Evolutionary conservation across 768 basidiomycete genomes (phyloP).

Genomic region (Tricholomella constricta): DNA sequence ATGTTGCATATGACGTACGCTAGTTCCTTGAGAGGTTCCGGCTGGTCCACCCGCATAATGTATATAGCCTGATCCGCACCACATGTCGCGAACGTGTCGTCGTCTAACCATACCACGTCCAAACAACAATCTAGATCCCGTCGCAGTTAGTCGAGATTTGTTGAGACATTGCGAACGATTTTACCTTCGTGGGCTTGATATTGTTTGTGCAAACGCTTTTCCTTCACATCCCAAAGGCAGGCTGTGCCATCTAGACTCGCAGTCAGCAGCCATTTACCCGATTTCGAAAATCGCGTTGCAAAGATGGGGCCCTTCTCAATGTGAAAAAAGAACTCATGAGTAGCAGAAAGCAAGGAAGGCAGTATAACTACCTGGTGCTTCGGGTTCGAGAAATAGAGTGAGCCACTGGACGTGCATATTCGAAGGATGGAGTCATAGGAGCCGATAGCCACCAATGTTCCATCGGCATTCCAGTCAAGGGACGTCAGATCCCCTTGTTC

Average conservation of each 20-base stretch:
- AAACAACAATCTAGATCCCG: constrained; percentile 64
- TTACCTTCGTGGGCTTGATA: constrained; percentile 68
- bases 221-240: constrained; percentile 76
- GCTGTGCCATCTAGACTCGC: constrained; percentile 78
- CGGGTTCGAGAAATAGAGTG: constrained; percentile 59
- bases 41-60: constrained; percentile 56
- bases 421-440: constrained; percentile 77
- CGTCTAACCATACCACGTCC: constrained; percentile 79
- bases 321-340: constrained; percentile 31
- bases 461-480: constrained; percentile 76
- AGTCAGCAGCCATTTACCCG: constrained; percentile 71
- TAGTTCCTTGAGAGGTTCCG: constrained; percentile 61
- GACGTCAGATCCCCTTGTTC: constrained; percentile 69
- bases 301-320: constrained; percentile 77
- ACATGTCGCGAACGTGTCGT: constrained; percentile 69
- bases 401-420: constrained; percentile 62
- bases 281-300: constrained; percentile 72
- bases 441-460: constrained; percentile 73
- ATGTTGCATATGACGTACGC: constrained; percentile 42
- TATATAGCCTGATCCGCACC: constrained; percentile 69
- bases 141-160: too few species aligned
- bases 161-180: too few species aligned
- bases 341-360: constrained; percentile 5
- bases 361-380: constrained; percentile 62
- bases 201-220: constrained; percentile 61